Percentiles rank a stretch among this genome's conserved stretches.
Evolutionary conservation across 2,329 filamentous ascomycete genomes (phyloP).

Genomic region (Neonectria coccinea): DNA sequence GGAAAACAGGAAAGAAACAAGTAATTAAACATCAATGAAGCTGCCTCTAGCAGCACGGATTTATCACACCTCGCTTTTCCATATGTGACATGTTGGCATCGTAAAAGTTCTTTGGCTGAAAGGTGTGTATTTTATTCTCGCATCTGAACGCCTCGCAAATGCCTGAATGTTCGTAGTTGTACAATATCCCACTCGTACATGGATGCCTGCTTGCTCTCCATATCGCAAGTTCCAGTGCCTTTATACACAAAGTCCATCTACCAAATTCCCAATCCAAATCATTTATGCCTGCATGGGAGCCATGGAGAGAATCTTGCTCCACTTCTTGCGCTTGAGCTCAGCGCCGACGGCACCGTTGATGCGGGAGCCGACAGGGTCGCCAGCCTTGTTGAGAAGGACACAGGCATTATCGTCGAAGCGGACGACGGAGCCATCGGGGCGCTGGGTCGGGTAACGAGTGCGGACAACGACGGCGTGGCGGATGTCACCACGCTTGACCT

Average conservation of each 20-base stretch:
- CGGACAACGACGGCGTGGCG: conserved; percentile 95
- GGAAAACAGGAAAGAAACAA: neutral
- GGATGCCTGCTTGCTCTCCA: conserved; percentile 22
- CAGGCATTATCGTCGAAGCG: conserved; percentile 98
- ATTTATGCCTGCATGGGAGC: conserved; percentile 75
- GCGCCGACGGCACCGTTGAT: conserved; percentile 92
- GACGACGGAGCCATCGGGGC: conserved; percentile 89
- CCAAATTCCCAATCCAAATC: conserved; percentile 1
- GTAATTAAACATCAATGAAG: neutral
- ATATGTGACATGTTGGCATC: conserved; percentile 23
- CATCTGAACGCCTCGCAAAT: conserved; percentile 53
- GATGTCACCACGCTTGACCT: conserved; percentile 96
- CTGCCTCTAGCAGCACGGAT: neutral
- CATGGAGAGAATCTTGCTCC: conserved; percentile 98
- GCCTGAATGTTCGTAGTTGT: conserved; percentile 49
- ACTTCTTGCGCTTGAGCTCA: conserved; percentile 91
- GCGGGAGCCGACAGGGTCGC: conserved; percentile 92
- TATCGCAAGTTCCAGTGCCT: conserved; percentile 17
- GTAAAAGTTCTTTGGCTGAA: conserved; percentile 35
- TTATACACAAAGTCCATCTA: conserved; percentile 32
- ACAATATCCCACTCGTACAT: conserved; percentile 48
- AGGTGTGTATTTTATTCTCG: conserved; percentile 42
- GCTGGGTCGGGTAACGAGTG: conserved; percentile 86
- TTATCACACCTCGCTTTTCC: neutral
- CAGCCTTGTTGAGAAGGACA: conserved; percentile 95